These are phyloP conservation scores for Chondrus crispus DNA, from an alignment of 23 red algal species.

Conservation along the genomic window DNA sequence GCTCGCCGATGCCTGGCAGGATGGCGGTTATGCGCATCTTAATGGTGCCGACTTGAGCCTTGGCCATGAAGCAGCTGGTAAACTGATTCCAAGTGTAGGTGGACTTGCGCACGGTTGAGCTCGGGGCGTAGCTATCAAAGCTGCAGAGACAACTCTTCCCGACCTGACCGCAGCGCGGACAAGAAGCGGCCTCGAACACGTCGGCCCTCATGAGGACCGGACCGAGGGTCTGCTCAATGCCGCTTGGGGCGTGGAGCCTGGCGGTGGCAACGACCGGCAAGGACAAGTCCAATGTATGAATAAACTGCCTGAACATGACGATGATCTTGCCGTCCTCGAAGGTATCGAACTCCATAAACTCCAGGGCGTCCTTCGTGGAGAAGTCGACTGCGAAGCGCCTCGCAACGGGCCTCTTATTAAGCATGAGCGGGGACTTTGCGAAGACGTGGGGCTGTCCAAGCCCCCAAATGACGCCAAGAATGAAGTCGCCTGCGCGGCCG, in stretches of 20 bases:
- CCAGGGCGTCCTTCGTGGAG: conserved; percentile 16
- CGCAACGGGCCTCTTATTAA: conserved; percentile 9
- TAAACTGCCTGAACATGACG: conserved; percentile 49
- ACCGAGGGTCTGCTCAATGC: conserved; percentile 15
- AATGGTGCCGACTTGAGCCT: conserved; percentile 25
- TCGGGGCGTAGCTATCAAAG: conserved; percentile 40
- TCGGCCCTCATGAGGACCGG: conserved; percentile 34
- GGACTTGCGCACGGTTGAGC: not conserved
- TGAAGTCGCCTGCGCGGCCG: conserved; percentile 24
- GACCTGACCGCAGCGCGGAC: not conserved
- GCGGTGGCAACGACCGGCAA: conserved; percentile 11
- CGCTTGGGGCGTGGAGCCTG: conserved; percentile 28
- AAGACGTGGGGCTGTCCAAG: conserved; percentile 51
- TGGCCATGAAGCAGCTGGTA: conserved; percentile 21
- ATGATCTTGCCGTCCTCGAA: conserved; percentile 56
- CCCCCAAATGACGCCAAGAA: conserved; percentile 55
- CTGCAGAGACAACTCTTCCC: conserved; percentile 28
- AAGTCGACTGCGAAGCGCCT: conserved; percentile 68
- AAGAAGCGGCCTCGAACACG: conserved; percentile 33
- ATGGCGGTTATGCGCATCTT: conserved; percentile 25
- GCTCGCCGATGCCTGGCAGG: conserved; percentile 41
- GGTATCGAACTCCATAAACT: conserved; percentile 61
- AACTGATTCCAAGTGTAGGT: conserved; percentile 55
- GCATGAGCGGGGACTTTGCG: conserved; percentile 53
- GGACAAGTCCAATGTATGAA: conserved; percentile 40